Base-by-base conservation (phyloP, 2,329 filamentous ascomycete genomes). In the Beauveria pseudobassiana region DNA sequence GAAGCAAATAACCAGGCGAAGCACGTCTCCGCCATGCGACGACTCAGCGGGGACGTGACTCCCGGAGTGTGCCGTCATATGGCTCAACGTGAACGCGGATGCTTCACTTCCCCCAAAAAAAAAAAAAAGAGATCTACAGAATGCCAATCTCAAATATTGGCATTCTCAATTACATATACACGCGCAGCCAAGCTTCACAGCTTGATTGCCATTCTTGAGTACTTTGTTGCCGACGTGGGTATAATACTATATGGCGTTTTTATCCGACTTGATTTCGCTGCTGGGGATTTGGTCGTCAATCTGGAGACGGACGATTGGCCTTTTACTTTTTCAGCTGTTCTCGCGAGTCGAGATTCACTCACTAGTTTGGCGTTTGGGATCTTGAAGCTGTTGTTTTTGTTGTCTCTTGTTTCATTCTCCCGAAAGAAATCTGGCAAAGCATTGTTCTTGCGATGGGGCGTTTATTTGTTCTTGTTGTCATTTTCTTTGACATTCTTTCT, bases 21-120 rank as follows among this genome's bases (percentile, higher is more conserved):
- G 59, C 73, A 76, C 62, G 73, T 73, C 63, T 73, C 72, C 49
- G 67, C 76, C 50, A 67, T 72, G 30, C 77, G 79, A 52, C 78
- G 80, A 63, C 79, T 81, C 63, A 85, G 83, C 69, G 82, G 82
- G 58, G 83, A 85, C 56, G 73, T 80, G 58, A 81, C 80, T 63
- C 80, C 49, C 80, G 82, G 53, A 84, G 82, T 69, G 74, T 82
- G 46, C 79, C 80, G 30, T 78, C 77, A 14, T 75, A 80, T 65
- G 72, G 75, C 58, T 80, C 78, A 49, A 69, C 72, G 20, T 55
- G 59, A 63, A 51, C 56, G 55, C 63, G 59, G 43, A 40, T 12
- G 30, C 24, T 20, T 9, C 58, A 42, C 62, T n/a, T n/a, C n/a
- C n/a, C n/a, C n/a, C 20, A 22, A 22, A 22, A 22, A 22, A 2